Evolutionary conservation across 164 flowering plant species (phyloP).

Genomic region (Brasenia schreberi): DNA sequence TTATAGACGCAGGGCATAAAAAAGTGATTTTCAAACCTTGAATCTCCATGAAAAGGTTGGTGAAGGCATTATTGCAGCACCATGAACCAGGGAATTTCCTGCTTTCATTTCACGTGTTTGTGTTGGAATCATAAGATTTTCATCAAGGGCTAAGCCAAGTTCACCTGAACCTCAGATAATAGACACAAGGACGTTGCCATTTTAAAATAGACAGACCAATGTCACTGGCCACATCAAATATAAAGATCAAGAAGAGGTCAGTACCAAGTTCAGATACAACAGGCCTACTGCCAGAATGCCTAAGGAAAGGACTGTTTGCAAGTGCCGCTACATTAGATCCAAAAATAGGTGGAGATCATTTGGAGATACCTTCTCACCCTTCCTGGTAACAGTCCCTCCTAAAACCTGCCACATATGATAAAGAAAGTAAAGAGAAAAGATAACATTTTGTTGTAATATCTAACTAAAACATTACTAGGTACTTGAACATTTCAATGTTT

Average conservation of each 20-base stretch:
- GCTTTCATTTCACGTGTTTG: slow-evolving; percentile 50
- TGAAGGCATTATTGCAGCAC: slow-evolving; percentile 62
- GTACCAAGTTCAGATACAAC: slow-evolving; percentile 53
- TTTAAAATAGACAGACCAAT: not conserved
- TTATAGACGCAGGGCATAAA: too few species aligned
- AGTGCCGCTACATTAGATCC: slow-evolving; percentile 45
- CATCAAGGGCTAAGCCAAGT: slow-evolving; percentile 28
- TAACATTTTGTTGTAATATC: too few species aligned
- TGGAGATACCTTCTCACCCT: too few species aligned
- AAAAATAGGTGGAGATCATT: slow-evolving; percentile 44
- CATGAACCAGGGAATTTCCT: slow-evolving; percentile 24
- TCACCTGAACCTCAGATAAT: slow-evolving; percentile 24
- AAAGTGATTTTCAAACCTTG: slow-evolving; percentile 35
- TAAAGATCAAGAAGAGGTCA: too few species aligned
- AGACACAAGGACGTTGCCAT: not conserved
- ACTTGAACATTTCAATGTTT: too few species aligned
- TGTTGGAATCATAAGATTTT: slow-evolving; percentile 16
- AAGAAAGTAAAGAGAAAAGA: too few species aligned
- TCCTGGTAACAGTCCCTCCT: too few species aligned
- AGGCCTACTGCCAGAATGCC: slow-evolving; percentile 67
- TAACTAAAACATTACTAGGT: too few species aligned
- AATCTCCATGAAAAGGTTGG: slow-evolving; percentile 79
- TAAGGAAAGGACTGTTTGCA: slow-evolving; percentile 57
- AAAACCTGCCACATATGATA: too few species aligned
- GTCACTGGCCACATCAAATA: not conserved